Evolutionary conservation across 495 filamentous ascomycete genomes (phyloP).

Genomic region (Tuber indicum): DNA sequence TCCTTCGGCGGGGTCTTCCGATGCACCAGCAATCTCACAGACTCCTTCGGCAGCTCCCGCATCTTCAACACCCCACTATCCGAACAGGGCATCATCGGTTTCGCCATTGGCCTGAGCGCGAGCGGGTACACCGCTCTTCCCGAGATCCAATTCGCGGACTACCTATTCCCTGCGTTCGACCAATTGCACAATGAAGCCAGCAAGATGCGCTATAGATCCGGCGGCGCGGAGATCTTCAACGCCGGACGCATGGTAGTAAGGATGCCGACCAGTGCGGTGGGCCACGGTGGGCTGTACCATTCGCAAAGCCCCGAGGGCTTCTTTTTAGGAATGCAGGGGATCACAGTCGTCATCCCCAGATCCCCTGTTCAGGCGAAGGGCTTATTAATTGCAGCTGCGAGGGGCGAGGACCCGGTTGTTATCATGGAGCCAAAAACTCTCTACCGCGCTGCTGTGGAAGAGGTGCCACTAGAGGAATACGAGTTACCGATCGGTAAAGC

Average conservation of each 20-base stretch:
- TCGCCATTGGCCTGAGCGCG: conserved; percentile 80
- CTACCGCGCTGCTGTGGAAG: conserved; percentile 90
- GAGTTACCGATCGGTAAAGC: conserved; percentile 81
- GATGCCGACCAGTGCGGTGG: conserved; percentile 92
- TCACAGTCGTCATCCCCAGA: conserved; percentile 83
- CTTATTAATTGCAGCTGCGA: conserved; percentile 67
- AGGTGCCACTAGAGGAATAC: conserved; percentile 79
- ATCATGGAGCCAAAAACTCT: conserved; percentile 97
- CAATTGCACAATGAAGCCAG: conserved; percentile 96
- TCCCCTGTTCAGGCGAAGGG: conserved; percentile 91
- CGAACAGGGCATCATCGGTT: conserved; percentile 92
- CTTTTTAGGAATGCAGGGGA: conserved; percentile 85
- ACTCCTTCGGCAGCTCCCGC: conserved; percentile 75
- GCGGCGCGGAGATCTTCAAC: conserved; percentile 62
- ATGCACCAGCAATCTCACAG: conserved; percentile 82
- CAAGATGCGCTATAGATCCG: conserved; percentile 75
- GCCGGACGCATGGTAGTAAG: conserved; percentile 76
- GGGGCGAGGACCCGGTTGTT: conserved; percentile 79
- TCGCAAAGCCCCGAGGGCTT: conserved; percentile 88
- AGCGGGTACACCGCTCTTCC: conserved; percentile 91
- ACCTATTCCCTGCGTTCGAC: conserved; percentile 93
- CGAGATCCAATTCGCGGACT: conserved; percentile 98
- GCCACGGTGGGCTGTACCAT: conserved; percentile 94
- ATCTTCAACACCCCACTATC: conserved; percentile 96
- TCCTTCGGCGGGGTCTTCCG: conserved; percentile 96